Evolutionary conservation across 192 early-diverging fungal species (phyloP).

Genomic region (Obelidium mucronatum): DNA sequence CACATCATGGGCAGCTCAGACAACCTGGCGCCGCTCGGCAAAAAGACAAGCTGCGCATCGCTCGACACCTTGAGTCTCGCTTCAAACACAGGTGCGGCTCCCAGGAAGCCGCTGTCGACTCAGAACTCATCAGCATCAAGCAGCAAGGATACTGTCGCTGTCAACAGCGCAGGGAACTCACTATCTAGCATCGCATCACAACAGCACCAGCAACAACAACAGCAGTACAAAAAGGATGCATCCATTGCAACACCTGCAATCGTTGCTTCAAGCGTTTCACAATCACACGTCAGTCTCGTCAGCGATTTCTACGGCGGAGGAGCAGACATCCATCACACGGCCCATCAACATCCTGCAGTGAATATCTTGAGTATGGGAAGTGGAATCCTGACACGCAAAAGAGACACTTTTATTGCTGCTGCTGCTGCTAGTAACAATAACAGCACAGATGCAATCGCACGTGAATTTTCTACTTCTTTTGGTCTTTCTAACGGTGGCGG

Average conservation of each 20-base stretch:
- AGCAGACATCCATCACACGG: not conserved
- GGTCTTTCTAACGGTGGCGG: not conserved
- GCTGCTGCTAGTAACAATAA: not conserved
- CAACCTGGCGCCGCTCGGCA: not conserved
- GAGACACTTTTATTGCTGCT: not conserved
- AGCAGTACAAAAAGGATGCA: not conserved
- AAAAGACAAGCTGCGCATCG: not conserved
- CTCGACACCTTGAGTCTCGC: not conserved
- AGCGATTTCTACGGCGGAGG: not conserved
- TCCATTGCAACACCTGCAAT: not conserved
- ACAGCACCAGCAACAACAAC: not conserved
- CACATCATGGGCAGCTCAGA: slow-evolving; percentile 15
- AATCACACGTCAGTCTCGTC: not conserved
- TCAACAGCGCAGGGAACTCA: not conserved
- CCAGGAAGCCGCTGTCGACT: no score
- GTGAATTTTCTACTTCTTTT: not conserved
- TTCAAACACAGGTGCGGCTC: not conserved
- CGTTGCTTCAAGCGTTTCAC: not conserved
- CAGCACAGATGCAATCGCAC: no score
- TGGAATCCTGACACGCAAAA: slow-evolving; percentile 13
- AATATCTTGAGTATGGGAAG: slow-evolving; percentile 30
- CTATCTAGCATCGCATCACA: not conserved
- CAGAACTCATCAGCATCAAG: slow-evolving; percentile 5
- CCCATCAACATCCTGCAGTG: slow-evolving; percentile 21
- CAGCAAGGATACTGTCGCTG: slow-evolving; percentile 23